Conservation (phyloP, 345 rosid species). For the Anastatica hierochuntica region DNA sequence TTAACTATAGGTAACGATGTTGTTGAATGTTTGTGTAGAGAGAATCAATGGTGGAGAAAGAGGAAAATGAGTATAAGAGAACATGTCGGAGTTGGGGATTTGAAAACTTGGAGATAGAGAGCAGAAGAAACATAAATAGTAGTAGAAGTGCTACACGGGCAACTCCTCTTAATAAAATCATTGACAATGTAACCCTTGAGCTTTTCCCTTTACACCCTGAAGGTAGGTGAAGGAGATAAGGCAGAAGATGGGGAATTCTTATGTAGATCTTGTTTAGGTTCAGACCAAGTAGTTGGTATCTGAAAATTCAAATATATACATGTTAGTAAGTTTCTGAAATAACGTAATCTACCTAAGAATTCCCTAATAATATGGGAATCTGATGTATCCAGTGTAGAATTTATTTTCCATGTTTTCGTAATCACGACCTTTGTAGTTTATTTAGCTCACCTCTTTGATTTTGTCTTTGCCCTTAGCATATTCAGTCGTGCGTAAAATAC, state of each 20-base stretch:
- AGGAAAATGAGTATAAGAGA: slow-evolving; percentile 67
- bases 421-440: too few relatives aligned
- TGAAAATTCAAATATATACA: neutral
- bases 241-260: slow-evolving; percentile 25
- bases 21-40: slow-evolving; percentile 22
- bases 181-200: slow-evolving; percentile 64
- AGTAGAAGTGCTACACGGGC: slow-evolving; percentile 23
- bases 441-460: neutral
- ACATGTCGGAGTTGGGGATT: slow-evolving; percentile 87
- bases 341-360: slow-evolving; percentile 25
- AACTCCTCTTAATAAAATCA: slow-evolving; percentile 2
- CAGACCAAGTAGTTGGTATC: slow-evolving; percentile 15
- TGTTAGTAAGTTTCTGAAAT: neutral
- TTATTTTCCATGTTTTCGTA: neutral
- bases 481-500: too few relatives aligned
- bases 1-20: too few relatives aligned
- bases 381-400: slow-evolving; percentile 11
- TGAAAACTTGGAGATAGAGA: slow-evolving; percentile 50
- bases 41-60: slow-evolving; percentile 26
- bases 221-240: slow-evolving; percentile 39
- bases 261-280: slow-evolving; percentile 17
- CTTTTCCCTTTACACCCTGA: slow-evolving; percentile 96
- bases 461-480: too few relatives aligned
- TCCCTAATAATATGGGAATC: slow-evolving; percentile 15
- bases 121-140: slow-evolving; percentile 28